A percentile compares a stretch with the other conserved stretches of the same genome.
Conservation (phyloP, 2,329 filamentous ascomycete genomes). For the Didymella sp. region DNA sequence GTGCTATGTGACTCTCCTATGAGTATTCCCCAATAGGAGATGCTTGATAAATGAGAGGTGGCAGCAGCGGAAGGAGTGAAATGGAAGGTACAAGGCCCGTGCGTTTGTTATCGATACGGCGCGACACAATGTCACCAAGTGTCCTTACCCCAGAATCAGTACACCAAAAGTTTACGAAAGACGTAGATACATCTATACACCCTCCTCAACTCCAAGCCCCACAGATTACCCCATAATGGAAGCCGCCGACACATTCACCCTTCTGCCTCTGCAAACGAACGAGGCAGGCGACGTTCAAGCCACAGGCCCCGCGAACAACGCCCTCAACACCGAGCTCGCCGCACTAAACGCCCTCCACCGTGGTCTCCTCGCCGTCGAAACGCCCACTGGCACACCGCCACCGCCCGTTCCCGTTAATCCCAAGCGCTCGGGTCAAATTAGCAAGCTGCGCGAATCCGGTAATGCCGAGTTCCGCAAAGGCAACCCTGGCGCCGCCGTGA, state of each 20-base stretch:
- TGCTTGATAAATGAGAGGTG: not conserved
- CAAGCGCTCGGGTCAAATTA: constrained; percentile 85
- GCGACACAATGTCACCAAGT: constrained; percentile 19
- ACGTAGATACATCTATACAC: not conserved
- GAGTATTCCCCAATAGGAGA: no score
- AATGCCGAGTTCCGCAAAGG: constrained; percentile 83
- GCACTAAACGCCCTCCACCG: constrained; percentile 82
- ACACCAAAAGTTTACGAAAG: not conserved
- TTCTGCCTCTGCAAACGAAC: constrained; percentile 82
- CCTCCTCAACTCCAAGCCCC: not conserved
- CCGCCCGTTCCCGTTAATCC: constrained; percentile 91
- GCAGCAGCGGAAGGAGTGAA: not conserved
- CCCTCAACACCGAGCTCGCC: constrained; percentile 60
- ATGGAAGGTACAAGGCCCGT: not conserved
- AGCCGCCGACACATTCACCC: constrained; percentile 72
- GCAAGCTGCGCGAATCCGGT: constrained; percentile 87
- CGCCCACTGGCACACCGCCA: constrained; percentile 72
- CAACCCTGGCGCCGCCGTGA: constrained; percentile 75
- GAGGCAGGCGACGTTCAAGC: constrained; percentile 75
- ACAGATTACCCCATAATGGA: constrained; percentile 38
- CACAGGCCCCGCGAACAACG: constrained; percentile 48
- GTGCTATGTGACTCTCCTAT: no score
- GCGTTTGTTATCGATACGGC: constrained; percentile 12
- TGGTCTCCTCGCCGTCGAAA: constrained; percentile 69
- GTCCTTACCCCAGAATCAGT: constrained; percentile 15